Base-by-base conservation (phyloP, 495 filamentous ascomycete species). In the Hypoxylon intermedium region DNA sequence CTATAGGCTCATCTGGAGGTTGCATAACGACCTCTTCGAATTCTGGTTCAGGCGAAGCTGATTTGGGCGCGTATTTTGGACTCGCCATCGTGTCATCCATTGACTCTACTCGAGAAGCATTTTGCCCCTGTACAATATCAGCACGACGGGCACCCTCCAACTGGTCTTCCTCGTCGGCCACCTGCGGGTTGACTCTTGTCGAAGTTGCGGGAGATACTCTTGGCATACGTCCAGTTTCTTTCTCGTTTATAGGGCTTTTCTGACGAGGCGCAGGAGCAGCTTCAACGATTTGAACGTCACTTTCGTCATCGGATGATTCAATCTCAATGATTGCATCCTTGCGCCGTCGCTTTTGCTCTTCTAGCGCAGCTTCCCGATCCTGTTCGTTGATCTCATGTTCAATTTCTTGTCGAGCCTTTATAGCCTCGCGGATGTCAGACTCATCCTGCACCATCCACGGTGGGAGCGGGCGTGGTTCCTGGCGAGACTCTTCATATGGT, bases 391-490 rank as follows among this genome's bases (percentile, higher is more conserved):
- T 72, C 40, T 82, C 76, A 21, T 56, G 71, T 24, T 82, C 77
- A 20, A 73, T 48, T 33, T 70, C 67, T 41, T 72, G 71, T 49
- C 81, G 77, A 18, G 76, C 74, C 57, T 74, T 74, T 41, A 86
- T 64, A 26, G 79, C 75, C 9, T 81, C 76, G 36, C 78, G 76
- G 20, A 86, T 84, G 57, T 87, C 83, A 11, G 71, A 72, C 3
- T 65, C 69, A 48, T 81, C 79, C 31, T 66, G 61, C 18, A 80
- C 78, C 66, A 98, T 90, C 94, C 94, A 98, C 3, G 94, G 93
- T 1, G 94, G 94, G 24, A 97, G 69, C 9, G 87, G 86, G 31
- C 78, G 77, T 0, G 82, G 73, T 54, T 88, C 41, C 13, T 44
- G 4, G 13, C 21, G 41, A 23, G 20, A 13, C 20, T 20, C 41